phyloP scores from a whole-genome alignment of 139 green algal species.

The Penium margaritaceum region DNA sequence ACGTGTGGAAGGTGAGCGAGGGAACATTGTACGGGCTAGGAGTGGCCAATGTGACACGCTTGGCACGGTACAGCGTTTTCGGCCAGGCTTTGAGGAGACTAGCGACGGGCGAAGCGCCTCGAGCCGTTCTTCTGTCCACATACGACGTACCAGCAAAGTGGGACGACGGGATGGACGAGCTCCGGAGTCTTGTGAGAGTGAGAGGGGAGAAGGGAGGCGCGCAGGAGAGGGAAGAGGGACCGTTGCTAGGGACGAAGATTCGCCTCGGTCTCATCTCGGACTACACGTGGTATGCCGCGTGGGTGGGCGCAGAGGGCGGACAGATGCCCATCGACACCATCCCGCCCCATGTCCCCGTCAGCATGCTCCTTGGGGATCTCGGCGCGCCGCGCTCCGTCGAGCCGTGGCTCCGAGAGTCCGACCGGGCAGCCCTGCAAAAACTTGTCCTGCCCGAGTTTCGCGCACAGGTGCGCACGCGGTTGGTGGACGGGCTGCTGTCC shows the following conservation, averaged over 20 bases:
- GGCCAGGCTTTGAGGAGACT: no score
- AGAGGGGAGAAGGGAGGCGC: no score
- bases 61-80: no score
- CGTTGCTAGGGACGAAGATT: neutral
- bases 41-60: no score
- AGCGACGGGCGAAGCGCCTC: no score
- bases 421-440: neutral
- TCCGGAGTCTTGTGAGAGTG: neutral
- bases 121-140: no score
- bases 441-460: neutral
- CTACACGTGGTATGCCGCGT: neutral
- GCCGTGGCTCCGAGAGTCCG: neutral
- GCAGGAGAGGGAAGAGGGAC: neutral
- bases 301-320: neutral
- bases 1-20: no score
- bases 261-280: neutral
- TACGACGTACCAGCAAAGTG: no score
- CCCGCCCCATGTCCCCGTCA: neutral
- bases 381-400: neutral
- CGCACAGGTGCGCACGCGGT: neutral
- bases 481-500: neutral
- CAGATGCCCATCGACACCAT: neutral
- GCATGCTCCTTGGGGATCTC: neutral
- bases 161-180: neutral
- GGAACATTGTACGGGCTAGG: no score